Base-by-base conservation (phyloP, 2,329 filamentous ascomycete species). In the Chaetomiaceae sp. region DNA sequence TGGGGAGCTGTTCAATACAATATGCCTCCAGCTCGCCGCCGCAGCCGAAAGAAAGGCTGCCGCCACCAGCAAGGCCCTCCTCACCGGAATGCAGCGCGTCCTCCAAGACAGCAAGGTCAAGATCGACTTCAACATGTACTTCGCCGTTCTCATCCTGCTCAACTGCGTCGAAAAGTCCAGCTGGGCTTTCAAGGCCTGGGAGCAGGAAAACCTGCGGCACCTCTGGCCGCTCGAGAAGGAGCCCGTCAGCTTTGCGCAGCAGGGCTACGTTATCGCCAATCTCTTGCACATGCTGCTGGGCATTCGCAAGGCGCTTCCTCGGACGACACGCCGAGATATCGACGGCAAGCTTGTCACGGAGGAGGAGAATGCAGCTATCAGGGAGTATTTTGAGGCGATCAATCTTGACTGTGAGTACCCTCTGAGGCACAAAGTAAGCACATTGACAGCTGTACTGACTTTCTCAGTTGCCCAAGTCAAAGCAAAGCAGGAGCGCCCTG, bases 111-210 rank as follows among this genome's bases (percentile, higher is more conserved):
- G 79, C 67, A 82, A 83, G 62, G 76, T 75, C 52, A 80, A 77
- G 61, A 75, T 82, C 49, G 78, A 78, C 29, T 84, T 83, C 62
- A 77, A 77, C 59, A 79, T 83, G 68, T 85, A 83, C 61, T 75
- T 85, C 20, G 78, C 82, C 3, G 77, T 80, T 3, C 67, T 86
- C 51, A 78, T 86, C 50, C 78, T 85, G 57, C 75, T 86, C 44
- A 84, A 84, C 63, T 84, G 81, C 59, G 74, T 85, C 14, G 83
- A 87, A 64, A 86, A 85, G 69, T 82, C 81, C 0, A 85, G 82
- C 0, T 87, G 83, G 83, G 79, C 81, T 1, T 85, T 85, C 69
- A 84, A 84, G 58, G 82, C 80, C 2, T 87, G 82, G 82, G 82
- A 85, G 61, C 80, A 85, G 64, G 76, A 81, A 51, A 78, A 79